Conservation (phyloP, 2,329 filamentous ascomycete genomes). For the Paracoccidioides lutzii region DNA sequence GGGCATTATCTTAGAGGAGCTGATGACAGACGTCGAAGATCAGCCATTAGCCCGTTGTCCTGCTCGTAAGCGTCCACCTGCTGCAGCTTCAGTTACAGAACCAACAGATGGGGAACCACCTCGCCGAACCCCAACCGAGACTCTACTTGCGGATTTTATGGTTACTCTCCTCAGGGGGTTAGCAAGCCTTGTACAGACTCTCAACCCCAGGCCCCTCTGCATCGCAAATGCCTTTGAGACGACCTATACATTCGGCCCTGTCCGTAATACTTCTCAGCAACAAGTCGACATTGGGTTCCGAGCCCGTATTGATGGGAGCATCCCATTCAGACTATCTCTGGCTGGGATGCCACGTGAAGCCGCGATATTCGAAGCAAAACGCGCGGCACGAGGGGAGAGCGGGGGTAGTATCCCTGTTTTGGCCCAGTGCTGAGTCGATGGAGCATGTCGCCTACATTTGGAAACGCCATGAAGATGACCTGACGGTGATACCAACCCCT, state of each 20-base stretch:
- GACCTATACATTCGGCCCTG: conserved; percentile 8
- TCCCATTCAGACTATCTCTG: conserved; percentile 7
- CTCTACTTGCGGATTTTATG: conserved; percentile 10
- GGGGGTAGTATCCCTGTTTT: conserved; percentile 4
- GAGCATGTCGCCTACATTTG: conserved; percentile 2
- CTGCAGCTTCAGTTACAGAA: neutral
- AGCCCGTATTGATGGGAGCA: conserved; percentile 10
- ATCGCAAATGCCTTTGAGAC: conserved; percentile 8
- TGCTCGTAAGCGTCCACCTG: neutral
- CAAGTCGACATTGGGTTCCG: neutral
- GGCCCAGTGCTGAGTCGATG: conserved; percentile 10
- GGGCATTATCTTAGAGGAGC: too few relatives aligned
- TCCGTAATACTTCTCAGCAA: conserved; percentile 1
- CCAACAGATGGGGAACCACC: conserved; percentile 2
- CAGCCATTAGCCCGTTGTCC: neutral
- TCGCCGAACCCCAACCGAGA: conserved; percentile 8
- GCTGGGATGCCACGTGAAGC: conserved; percentile 5
- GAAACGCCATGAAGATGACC: conserved; percentile 5
- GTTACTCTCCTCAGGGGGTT: conserved; percentile 7
- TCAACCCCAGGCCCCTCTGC: conserved; percentile 6
- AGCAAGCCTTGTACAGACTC: conserved; percentile 8
- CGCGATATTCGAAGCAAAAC: conserved; percentile 9
- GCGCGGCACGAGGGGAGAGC: neutral
- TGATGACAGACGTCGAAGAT: too few relatives aligned
- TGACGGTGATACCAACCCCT: conserved; percentile 1